Base-by-base conservation (phyloP, 768 basidiomycete species). In the Exsudoporus frostii region DNA sequence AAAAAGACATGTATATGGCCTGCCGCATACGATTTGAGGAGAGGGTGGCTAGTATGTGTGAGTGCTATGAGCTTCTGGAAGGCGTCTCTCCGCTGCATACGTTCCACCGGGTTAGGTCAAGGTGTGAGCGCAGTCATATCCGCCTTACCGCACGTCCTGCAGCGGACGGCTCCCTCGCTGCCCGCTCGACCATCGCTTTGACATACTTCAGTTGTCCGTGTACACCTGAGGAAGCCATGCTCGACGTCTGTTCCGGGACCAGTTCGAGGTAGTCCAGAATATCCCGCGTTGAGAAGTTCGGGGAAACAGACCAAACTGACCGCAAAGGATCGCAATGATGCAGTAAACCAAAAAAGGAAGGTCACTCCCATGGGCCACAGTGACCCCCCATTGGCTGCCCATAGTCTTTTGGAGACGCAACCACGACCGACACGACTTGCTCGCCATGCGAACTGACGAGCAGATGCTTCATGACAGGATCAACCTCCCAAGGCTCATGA, bases 401-500 rank as follows among this genome's bases (percentile, higher is more conserved):
- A 7, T 9, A 5, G 24, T 4, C 25, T 19, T 41, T 24, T 24
- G 40, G 29, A 32, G 14, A 45, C 44, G 14, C 15, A 15, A 4
- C 17, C 44, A 27, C 54, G 42, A 45, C 42, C 22, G 29, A 20
- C 42, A 50, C 50, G 41, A 51, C 58, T 9, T 33, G 45, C 25
- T 50, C 50, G 53, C 34, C 52, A 70, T 70, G 68, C 68, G 62
- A 15, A 68, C 66, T 33, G 53, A 60, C 53, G 70, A 70, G 40
- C 66, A 70, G 52, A 52, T 54, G 17, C 53, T 61, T 34, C 88
- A 87, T 53, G 85, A 90, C 71, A 78, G 80, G 58, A 80, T 90
- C 13, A 90, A 90, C 67, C 73, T 90, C 9, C 69, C 71, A 10
- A 77, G 85, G 45, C 76, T 90, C 7, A 67, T 90, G 5, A 74